Conservation (phyloP, 108 stramenopile species). For the Skeletonema potamos region DNA sequence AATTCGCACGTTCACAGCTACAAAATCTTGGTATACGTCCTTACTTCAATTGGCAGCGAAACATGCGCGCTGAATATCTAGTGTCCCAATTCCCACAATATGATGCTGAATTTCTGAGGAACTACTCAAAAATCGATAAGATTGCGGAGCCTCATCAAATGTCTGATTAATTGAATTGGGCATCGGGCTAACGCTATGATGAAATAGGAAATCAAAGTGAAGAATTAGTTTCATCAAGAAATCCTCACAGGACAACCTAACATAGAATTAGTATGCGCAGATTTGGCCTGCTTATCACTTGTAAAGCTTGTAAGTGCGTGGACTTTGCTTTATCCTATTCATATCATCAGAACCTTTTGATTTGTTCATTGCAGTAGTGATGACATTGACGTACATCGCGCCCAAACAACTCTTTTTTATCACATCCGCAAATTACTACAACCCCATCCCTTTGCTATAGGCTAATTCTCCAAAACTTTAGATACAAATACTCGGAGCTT, state of each 20-base stretch:
- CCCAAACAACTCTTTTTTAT: neutral
- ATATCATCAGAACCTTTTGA: neutral
- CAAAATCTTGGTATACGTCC: slow-evolving; percentile 83
- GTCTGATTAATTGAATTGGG: neutral
- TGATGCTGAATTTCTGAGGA: slow-evolving; percentile 42
- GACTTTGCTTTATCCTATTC: neutral
- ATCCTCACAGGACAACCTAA: neutral
- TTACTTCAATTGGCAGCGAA: slow-evolving; percentile 51
- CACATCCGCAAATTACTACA: neutral
- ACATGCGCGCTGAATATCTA: slow-evolving; percentile 22
- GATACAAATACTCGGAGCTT: neutral
- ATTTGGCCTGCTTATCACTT: neutral
- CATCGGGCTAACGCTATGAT: neutral
- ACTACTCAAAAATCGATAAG: slow-evolving; percentile 30
- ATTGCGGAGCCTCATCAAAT: slow-evolving; percentile 15
- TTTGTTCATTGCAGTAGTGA: neutral
- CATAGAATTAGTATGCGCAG: neutral
- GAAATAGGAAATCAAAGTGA: neutral
- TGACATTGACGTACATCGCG: neutral
- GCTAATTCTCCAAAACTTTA: neutral
- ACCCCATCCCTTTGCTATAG: neutral
- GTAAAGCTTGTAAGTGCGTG: neutral
- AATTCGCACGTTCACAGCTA: slow-evolving; percentile 75
- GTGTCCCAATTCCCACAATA: slow-evolving; percentile 33
- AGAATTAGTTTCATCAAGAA: neutral